phyloP scores from a whole-genome alignment of 2,329 filamentous ascomycete genomes.

The Colletotrichum paranaense region DNA sequence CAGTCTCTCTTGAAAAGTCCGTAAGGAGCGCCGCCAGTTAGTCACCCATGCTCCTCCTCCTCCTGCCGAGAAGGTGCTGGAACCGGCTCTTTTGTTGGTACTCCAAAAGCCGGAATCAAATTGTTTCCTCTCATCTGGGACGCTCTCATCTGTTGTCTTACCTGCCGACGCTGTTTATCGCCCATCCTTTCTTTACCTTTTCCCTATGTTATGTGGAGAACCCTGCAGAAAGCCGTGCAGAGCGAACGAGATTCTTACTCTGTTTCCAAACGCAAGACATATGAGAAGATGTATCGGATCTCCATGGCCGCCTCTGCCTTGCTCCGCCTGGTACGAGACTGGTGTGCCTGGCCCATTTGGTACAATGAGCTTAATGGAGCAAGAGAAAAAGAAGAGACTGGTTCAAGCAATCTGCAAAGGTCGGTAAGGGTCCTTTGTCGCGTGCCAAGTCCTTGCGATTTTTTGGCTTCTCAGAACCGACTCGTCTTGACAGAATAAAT shows the following conservation, averaged over 20 bases:
- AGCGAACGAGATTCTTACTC: not conserved
- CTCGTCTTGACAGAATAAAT: not conserved
- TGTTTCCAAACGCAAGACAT: not conserved
- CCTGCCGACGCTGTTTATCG: not conserved
- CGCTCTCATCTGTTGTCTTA: not conserved
- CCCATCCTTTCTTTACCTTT: not conserved
- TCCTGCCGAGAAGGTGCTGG: not conserved
- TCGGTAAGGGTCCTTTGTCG: conserved; percentile 1
- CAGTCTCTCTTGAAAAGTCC: not conserved
- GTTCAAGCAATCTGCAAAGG: not conserved
- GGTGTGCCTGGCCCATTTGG: conserved; percentile 25
- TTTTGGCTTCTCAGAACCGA: not conserved
- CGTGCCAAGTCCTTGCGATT: not conserved
- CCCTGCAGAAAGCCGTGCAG: not conserved
- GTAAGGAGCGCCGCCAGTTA: not conserved
- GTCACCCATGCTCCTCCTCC: not conserved
- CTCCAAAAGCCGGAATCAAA: too few relatives aligned
- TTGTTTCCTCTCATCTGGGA: not conserved
- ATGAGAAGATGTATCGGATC: not conserved
- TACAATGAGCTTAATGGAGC: conserved; percentile 7
- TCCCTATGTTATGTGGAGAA: not conserved
- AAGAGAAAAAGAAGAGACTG: not conserved
- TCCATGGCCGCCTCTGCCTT: not conserved
- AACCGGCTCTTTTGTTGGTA: not conserved
- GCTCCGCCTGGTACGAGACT: conserved; percentile 8